phyloP scores from a whole-genome alignment of 805 yeast genomes.

The Spathaspora hagerdaliae region DNA sequence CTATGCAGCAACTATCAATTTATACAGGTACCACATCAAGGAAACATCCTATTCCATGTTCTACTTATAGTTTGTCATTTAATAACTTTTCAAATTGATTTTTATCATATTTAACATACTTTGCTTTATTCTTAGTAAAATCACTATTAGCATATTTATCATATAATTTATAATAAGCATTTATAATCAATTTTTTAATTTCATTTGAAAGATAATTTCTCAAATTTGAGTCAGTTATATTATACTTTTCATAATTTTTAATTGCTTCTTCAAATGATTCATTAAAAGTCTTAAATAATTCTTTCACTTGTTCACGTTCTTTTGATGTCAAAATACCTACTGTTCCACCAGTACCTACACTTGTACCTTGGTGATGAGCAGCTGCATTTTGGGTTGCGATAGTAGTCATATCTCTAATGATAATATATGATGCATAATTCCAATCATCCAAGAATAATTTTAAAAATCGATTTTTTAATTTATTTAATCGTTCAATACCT shows the following conservation, averaged over 20 bases:
- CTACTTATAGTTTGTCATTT: constrained; percentile 14
- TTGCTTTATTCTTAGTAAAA: constrained; percentile 64
- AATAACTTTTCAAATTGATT: constrained; percentile 36
- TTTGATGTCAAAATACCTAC: constrained; percentile 43
- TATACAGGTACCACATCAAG: too few relatives aligned
- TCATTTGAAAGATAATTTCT: constrained; percentile 65
- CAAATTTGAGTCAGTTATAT: constrained; percentile 63
- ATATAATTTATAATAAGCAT: constrained; percentile 81
- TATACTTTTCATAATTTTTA: constrained; percentile 58
- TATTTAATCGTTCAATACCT: constrained; percentile 62
- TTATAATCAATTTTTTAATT: constrained; percentile 67
- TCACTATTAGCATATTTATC: constrained; percentile 70
- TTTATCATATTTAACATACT: constrained; percentile 66
- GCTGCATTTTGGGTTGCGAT: constrained; percentile 6
- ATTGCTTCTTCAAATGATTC: constrained; percentile 76
- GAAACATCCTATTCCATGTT: too few relatives aligned
- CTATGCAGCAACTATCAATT: too few relatives aligned
- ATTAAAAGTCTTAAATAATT: constrained; percentile 78
- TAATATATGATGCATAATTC: constrained; percentile 71
- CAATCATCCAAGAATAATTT: constrained; percentile 72
- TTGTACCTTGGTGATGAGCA: constrained; percentile 1
- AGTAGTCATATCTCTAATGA: constrained; percentile 68
- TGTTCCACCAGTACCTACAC: constrained; percentile 7
- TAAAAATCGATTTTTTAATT: constrained; percentile 68
- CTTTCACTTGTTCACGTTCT: constrained; percentile 79